phyloP scores from a whole-genome alignment of 2,329 filamentous ascomycete genomes.

The Colletotrichum sp. region DNA sequence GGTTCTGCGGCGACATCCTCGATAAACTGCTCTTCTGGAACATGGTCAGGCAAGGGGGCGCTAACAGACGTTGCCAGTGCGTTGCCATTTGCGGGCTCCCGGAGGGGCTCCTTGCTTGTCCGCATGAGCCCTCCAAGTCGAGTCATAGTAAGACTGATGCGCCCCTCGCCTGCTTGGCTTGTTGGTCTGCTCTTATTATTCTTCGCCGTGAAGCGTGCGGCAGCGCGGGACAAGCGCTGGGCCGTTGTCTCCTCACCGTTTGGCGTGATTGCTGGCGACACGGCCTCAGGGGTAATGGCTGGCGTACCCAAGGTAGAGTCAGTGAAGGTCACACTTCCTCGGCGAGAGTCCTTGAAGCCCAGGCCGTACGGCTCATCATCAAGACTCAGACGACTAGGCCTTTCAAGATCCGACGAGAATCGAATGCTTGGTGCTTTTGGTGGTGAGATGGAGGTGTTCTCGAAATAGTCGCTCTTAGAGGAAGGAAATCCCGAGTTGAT shows the following conservation, averaged over 20 bases:
- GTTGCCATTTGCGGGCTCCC: slow-evolving; percentile 28
- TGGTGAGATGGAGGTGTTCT: slow-evolving; percentile 36
- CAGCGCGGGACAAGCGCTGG: slow-evolving; percentile 61
- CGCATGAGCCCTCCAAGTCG: slow-evolving; percentile 58
- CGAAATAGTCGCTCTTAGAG: slow-evolving; percentile 50
- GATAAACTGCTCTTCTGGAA: slow-evolving; percentile 19
- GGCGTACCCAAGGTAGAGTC: slow-evolving; percentile 48
- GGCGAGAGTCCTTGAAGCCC: slow-evolving; percentile 45
- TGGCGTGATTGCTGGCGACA: slow-evolving; percentile 45
- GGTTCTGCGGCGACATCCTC: slow-evolving; percentile 16
- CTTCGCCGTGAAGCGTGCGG: slow-evolving; percentile 56
- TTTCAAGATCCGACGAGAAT: slow-evolving; percentile 60
- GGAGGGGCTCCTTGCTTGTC: slow-evolving; percentile 53
- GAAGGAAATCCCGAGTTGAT: slow-evolving; percentile 29
- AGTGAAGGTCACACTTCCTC: slow-evolving; percentile 55
- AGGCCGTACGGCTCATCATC: slow-evolving; percentile 39
- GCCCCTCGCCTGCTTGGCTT: slow-evolving; percentile 63
- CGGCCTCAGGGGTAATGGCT: slow-evolving; percentile 35
- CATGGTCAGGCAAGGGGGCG: slow-evolving; percentile 12
- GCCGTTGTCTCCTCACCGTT: slow-evolving; percentile 57
- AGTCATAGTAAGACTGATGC: slow-evolving; percentile 62
- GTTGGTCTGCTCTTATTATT: slow-evolving; percentile 57
- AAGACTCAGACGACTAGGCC: slow-evolving; percentile 51
- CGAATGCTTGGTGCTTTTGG: slow-evolving; percentile 54
- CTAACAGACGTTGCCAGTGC: slow-evolving; percentile 14